Base-by-base conservation (phyloP, 495 filamentous ascomycete genomes). In the Xylaria venustula region DNA sequence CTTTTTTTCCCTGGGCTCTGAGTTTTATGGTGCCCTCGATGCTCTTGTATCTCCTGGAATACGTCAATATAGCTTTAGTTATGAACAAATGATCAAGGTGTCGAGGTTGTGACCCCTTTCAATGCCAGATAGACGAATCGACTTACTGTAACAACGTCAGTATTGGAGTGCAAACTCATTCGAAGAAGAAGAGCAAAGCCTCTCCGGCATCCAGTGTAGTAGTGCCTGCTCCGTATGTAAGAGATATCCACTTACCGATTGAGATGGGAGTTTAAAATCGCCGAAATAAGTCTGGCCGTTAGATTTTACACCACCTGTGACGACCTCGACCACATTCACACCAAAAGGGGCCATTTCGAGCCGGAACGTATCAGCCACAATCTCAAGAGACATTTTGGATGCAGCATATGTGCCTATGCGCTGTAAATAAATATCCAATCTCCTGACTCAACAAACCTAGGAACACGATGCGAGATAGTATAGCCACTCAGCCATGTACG, bases 311-410 rank as follows among this genome's bases (percentile, higher is more conserved):
- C 22, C 54, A 2, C 60, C 65, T 6, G 65, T 64, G 19, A 63
- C 51, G 3, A 68, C 55, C 3, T 74, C 73, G 17, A 82, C 48
- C n/a, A 78, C 74, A 7, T 32, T 60, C 12, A 80, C 74, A 9
- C 72, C 73, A n/a, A 80, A 71, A 2, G 75, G 76, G 6, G 63
- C 67, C 0, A 80, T 53, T 55, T 79, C 79, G 1, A 77, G 66
- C 8, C 77, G 68, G 17, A 79, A 61, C 6, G 72, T 75, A 4
- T 79, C 76, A 32, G 62, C 69, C 8, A 71, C 60, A 11, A 60
- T 54, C 9, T 60, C 68, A 5, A 73, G 36, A 12, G 74, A 73
- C 0, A 63, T 62, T 46, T 80, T 80, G 14, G 75, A 76, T 15
- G 70, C 64, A 5, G 61, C 41, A 48, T 80, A 78, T 25, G 73